Conservation (phyloP, 2,329 filamentous ascomycete genomes). For the Xylaria sp. region DNA sequence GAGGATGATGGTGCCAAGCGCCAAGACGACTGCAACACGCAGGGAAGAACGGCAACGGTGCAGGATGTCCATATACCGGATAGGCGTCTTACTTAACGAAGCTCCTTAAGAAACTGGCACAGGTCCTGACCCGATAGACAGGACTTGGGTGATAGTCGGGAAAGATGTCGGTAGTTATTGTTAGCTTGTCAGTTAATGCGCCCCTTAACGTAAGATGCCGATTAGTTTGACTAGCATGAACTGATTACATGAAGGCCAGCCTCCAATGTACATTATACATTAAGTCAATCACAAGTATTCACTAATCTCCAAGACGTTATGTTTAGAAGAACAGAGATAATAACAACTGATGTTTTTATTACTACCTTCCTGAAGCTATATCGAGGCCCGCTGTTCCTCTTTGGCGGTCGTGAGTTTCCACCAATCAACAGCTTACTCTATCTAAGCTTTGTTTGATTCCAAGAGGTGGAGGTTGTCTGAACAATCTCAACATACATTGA, state of each 20-base stretch:
- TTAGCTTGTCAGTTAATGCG: neutral
- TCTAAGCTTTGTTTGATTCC: neutral
- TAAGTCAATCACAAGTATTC: neutral
- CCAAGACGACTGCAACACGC: slow-evolving; percentile 1
- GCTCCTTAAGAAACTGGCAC: neutral
- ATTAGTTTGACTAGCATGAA: neutral
- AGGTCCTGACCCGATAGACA: neutral
- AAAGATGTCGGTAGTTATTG: neutral
- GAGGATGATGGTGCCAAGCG: neutral
- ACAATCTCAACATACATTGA: neutral
- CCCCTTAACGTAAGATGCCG: neutral
- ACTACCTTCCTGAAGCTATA: slow-evolving; percentile 20
- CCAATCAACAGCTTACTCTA: slow-evolving; percentile 4
- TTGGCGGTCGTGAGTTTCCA: slow-evolving; percentile 18
- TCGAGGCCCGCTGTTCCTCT: neutral
- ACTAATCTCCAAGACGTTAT: neutral
- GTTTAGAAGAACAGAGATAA: neutral
- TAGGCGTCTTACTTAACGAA: neutral
- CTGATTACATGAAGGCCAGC: neutral
- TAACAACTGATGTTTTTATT: neutral
- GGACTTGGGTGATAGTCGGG: neutral
- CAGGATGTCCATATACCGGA: slow-evolving; percentile 4
- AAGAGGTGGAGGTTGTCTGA: neutral
- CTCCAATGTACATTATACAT: neutral
- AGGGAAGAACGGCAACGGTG: slow-evolving; percentile 3